Conservation (phyloP, 495 filamentous ascomycete species). For the Hypoxylon crocopeplum region DNA sequence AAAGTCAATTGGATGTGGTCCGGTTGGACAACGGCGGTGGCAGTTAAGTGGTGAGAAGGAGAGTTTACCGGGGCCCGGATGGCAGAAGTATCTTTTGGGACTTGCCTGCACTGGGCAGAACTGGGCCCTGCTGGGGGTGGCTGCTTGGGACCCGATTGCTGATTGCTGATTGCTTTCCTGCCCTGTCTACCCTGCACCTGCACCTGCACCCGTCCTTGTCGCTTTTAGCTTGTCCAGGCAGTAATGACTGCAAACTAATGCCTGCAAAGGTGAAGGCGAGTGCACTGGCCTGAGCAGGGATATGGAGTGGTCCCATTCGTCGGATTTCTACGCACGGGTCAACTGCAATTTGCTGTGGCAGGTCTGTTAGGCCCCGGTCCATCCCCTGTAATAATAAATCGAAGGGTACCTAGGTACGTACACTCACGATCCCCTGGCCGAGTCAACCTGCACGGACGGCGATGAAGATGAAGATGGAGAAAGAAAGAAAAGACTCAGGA, state of each 20-base stretch:
- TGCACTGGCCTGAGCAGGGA: conserved; percentile 32
- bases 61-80: conserved; percentile 29
- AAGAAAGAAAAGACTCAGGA: too few species aligned
- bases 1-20: conserved; percentile 37
- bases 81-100: conserved; percentile 29
- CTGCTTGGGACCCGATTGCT: too few species aligned
- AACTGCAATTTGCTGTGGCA: conserved; percentile 36
- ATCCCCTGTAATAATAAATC: conserved; percentile 24
- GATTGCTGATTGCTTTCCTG: too few species aligned
- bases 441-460: conserved; percentile 6
- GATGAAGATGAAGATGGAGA: too few species aligned
- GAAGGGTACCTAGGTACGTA: too few species aligned
- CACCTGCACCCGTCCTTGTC: too few species aligned
- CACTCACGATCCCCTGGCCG: background rate
- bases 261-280: conserved; percentile 23
- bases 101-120: too few species aligned
- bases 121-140: too few species aligned
- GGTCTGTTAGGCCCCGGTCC: conserved; percentile 16
- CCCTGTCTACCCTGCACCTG: too few species aligned
- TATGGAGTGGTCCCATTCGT: conserved; percentile 24
- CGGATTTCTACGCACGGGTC: conserved; percentile 27
- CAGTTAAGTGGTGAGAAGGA: conserved; percentile 33
- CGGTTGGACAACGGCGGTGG: conserved; percentile 34
- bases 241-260: conserved; percentile 9
- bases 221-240: background rate